Base-by-base conservation (phyloP, 495 filamentous ascomycete species). In the Aspergillus sclerotiicarbonarius region DNA sequence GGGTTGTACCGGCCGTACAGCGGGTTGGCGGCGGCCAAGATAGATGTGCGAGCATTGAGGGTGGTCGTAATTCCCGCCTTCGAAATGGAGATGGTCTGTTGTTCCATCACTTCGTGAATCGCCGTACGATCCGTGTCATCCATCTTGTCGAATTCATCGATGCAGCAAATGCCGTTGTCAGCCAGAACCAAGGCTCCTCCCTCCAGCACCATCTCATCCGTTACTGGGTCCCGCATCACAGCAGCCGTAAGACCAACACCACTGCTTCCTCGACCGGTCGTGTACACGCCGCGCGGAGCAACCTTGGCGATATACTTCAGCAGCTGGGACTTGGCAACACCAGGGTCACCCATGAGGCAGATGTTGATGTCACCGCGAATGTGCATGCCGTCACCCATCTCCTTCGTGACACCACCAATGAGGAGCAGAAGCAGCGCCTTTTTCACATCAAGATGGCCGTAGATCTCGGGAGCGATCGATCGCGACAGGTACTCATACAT, bases 131-230 rank as follows among this genome's bases (percentile, higher is more conserved):
- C 95, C 53, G 84, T 82, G 68, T 98, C 94, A 68, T 98, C 95
- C 94, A 98, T 98, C 76, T 98, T 98, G 80, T 98, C 94, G 68
- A 98, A 98, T 71, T 98, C 94, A 78, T 98, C 94, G 74, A 98
- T 98, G 70, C 94, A 98, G 85, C 94, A 98, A 73, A 96, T 95
- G 63, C 94, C 94, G 66, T 98, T 98, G 69, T 98, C 94, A 29
- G 94, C 95, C 2, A 98, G 80, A 32, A 98, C 94, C 20, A 98
- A 80, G 13, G 94, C 94, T 72, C 94, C 94, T 37, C 95, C 95
- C 76, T 98, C 94, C 41, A 98, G 82, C 12, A 98, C 89, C 95
- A 98, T 98, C 70, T 98, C 94, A 68, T 98, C 94, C 0, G 94
- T 98, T 32, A 98, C 92, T 2, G 94, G 94, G 67, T 98, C 94